phyloP scores from a whole-genome alignment of 129 eudicot species.

The Glebionis coronaria region DNA sequence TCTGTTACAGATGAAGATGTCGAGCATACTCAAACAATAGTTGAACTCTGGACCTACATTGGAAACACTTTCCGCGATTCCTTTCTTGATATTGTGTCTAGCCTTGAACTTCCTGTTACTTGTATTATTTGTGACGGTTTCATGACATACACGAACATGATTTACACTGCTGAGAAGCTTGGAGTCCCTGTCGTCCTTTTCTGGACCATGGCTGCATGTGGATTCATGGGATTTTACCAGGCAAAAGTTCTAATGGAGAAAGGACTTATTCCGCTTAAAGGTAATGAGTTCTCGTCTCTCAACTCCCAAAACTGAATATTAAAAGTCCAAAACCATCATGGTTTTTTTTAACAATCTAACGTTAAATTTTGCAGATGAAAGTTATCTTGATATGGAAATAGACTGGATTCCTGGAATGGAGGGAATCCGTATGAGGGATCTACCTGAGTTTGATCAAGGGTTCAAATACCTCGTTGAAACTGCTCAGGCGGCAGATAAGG shows the following conservation, averaged over 20 bases:
- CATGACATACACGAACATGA: slow-evolving; percentile 21
- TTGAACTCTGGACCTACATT: neutral
- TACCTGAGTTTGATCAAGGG: slow-evolving; percentile 39
- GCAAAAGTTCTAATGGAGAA: slow-evolving; percentile 19
- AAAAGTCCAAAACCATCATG: neutral
- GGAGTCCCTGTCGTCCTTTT: slow-evolving; percentile 25
- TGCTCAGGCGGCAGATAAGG: slow-evolving; percentile 15
- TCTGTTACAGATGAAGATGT: neutral
- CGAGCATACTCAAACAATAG: neutral
- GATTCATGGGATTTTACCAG: slow-evolving; percentile 36
- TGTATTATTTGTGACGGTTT: slow-evolving; percentile 35
- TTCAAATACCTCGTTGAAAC: slow-evolving; percentile 25
- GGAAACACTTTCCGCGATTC: slow-evolving; percentile 5
- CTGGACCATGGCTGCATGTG: slow-evolving; percentile 37
- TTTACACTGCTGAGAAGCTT: slow-evolving; percentile 30
- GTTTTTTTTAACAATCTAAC: slow-evolving; percentile 1
- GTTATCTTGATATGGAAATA: slow-evolving; percentile 35
- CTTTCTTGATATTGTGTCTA: slow-evolving; percentile 14
- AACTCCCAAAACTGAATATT: neutral
- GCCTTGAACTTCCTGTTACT: slow-evolving; percentile 22
- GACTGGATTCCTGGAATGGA: slow-evolving; percentile 56
- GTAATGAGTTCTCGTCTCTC: slow-evolving; percentile 6
- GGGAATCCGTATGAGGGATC: slow-evolving; percentile 37
- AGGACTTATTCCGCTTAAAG: slow-evolving; percentile 35
- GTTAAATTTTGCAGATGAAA: slow-evolving; percentile 33